Evolutionary conservation across 352 stramenopile species (phyloP).

Genomic region (Phytopythium cucurbitacearum): DNA sequence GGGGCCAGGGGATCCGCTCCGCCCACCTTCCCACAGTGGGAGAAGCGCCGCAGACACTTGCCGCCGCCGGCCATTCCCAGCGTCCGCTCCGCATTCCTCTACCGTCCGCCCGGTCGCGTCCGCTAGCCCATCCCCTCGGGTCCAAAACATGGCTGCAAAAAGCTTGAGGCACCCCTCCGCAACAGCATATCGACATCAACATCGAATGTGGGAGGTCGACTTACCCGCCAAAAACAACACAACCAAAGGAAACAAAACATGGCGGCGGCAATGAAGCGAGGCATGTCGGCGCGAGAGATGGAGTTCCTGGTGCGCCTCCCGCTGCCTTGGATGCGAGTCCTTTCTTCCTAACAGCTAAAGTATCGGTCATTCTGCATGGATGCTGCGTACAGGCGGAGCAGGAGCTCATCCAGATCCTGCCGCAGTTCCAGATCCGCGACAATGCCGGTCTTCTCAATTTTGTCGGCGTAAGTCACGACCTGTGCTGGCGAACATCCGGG

Average conservation of each 20-base stretch:
- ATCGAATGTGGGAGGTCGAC: background rate
- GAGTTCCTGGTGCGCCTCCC: constrained; percentile 63
- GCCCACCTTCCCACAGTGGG: too few species aligned
- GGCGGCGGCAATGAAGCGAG: constrained; percentile 20
- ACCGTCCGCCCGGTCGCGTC: too few species aligned
- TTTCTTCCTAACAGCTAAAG: background rate
- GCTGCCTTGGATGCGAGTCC: background rate
- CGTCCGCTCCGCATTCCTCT: too few species aligned
- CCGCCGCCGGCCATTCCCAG: too few species aligned
- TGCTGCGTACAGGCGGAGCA: constrained; percentile 60
- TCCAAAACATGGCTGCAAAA: too few species aligned
- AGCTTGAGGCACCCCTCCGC: too few species aligned
- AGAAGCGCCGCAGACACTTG: too few species aligned
- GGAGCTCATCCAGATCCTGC: constrained; percentile 83
- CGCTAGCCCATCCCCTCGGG: too few species aligned
- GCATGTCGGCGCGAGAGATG: constrained; percentile 57
- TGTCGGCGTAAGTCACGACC: constrained; percentile 39
- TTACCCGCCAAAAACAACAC: background rate
- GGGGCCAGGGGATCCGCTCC: too few species aligned
- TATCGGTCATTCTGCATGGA: background rate
- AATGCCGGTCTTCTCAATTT: constrained; percentile 79
- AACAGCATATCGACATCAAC: too few species aligned
- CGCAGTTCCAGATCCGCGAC: constrained; percentile 79
- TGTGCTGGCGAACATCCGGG: background rate
- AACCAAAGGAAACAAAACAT: constrained; percentile 7